A percentile compares a stretch with the other conserved stretches of the same genome.
phyloP scores from a whole-genome alignment of 139 green algal genomes.

The Volvox africanus region DNA sequence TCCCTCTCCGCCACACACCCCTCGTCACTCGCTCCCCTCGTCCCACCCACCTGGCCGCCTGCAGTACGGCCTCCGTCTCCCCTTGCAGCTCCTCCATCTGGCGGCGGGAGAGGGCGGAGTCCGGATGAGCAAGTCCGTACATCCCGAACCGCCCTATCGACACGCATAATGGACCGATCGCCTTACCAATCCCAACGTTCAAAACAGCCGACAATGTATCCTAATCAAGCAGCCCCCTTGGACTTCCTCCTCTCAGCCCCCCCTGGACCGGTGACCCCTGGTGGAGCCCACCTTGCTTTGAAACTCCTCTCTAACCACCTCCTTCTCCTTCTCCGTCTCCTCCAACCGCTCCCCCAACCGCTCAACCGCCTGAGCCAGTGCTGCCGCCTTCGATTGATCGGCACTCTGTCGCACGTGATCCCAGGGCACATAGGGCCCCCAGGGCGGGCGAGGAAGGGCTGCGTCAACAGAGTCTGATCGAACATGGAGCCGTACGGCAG shows the following conservation, averaged over 20 bases:
- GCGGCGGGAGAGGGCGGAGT: neutral
- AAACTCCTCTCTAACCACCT: conserved; percentile 33
- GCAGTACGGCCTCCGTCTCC: conserved; percentile 30
- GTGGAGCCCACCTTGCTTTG: conserved; percentile 21
- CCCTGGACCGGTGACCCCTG: too few relatives aligned
- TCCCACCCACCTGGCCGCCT: conserved; percentile 10
- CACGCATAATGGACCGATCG: too few relatives aligned
- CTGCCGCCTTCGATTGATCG: conserved; percentile 18
- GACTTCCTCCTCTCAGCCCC: neutral
- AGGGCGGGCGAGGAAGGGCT: too few relatives aligned
- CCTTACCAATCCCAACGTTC: too few relatives aligned
- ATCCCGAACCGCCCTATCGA: too few relatives aligned
- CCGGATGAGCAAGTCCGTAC: too few relatives aligned
- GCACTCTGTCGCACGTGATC: neutral
- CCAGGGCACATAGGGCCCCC: too few relatives aligned
- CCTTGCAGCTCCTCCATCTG: conserved; percentile 37
- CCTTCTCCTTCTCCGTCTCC: conserved; percentile 38
- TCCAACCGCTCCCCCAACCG: conserved; percentile 42
- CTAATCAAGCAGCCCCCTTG: neutral
- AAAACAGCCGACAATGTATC: too few relatives aligned
- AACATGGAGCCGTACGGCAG: too few relatives aligned
- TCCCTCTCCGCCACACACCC: neutral
- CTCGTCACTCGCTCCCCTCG: too few relatives aligned
- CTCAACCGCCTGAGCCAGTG: conserved; percentile 28
- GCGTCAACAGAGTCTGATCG: too few relatives aligned